Evolutionary conservation across 768 basidiomycete species (phyloP).

Genomic region (Suillus subluteus): DNA sequence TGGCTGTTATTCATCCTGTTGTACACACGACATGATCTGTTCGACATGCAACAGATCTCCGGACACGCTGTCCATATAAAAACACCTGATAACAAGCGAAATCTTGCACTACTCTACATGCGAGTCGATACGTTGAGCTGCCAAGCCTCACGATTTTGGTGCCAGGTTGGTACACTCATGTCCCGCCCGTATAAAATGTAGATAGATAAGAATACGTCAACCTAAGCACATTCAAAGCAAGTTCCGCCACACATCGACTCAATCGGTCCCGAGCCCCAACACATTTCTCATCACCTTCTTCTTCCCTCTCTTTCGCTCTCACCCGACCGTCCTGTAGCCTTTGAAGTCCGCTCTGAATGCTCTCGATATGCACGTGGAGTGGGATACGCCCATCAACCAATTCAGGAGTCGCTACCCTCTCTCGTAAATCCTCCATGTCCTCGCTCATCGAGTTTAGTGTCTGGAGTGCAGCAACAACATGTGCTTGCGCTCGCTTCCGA

Average conservation of each 20-base stretch:
- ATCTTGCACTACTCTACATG: not conserved
- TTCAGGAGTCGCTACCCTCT: constrained; percentile 70
- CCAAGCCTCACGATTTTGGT: not conserved
- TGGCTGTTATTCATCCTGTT: not conserved
- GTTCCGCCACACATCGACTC: not conserved
- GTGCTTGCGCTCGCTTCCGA: constrained; percentile 61
- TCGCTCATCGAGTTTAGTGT: constrained; percentile 64
- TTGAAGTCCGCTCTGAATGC: constrained; percentile 65
- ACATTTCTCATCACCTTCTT: constrained; percentile 32
- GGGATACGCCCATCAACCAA: constrained; percentile 63
- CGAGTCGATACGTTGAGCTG: not conserved
- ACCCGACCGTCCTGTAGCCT: constrained; percentile 56
- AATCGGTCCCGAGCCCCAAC: constrained; percentile 20
- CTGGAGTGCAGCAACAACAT: constrained; percentile 68
- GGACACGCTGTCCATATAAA: not conserved
- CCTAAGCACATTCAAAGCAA: not conserved
- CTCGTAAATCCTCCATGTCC: constrained; percentile 78
- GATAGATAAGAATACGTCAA: not conserved
- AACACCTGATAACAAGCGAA: not conserved
- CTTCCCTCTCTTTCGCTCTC: constrained; percentile 52
- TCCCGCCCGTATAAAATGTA: not conserved
- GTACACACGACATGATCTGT: not conserved
- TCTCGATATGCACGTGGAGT: constrained; percentile 75
- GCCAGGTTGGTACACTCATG: not conserved
- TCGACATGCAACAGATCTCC: not conserved